Conservation (phyloP, 2,329 filamentous ascomycete species). For the Phyllosticta citrichinensis region DNA sequence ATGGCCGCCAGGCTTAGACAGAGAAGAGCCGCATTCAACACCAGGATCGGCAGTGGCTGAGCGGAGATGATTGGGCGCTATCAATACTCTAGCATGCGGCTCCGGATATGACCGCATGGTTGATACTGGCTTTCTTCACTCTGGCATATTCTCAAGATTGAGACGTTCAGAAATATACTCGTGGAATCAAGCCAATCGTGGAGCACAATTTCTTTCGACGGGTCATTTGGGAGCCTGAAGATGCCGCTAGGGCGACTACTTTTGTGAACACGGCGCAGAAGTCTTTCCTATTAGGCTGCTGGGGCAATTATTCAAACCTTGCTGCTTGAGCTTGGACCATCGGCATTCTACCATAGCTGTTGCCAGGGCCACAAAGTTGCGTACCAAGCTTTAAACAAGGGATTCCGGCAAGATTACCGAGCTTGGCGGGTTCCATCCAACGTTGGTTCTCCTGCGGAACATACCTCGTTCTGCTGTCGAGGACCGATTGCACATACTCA, state of each 20-base stretch:
- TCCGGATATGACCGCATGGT: neutral
- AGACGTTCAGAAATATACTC: neutral
- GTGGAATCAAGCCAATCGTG: neutral
- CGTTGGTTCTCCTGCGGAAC: neutral
- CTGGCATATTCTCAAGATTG: neutral
- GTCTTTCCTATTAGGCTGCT: neutral
- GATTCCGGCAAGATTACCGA: neutral
- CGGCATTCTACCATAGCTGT: neutral
- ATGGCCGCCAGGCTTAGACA: conserved; percentile 1
- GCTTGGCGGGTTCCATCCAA: neutral
- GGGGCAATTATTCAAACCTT: neutral
- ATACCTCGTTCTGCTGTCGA: neutral
- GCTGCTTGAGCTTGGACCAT: neutral
- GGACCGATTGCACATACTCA: too few relatives aligned
- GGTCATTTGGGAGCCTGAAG: neutral
- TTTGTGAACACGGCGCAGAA: neutral
- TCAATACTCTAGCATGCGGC: neutral
- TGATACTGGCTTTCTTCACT: neutral
- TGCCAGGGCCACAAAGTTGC: neutral
- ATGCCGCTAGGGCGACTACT: neutral
- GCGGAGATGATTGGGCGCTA: neutral
- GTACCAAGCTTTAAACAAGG: neutral
- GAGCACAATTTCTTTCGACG: neutral
- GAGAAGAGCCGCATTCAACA: neutral
- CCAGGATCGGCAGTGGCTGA: conserved; percentile 7